These are phyloP conservation scores for Trametes sanguinea DNA, from an alignment of 768 basidiomycete species.

Conservation along the genomic window DNA sequence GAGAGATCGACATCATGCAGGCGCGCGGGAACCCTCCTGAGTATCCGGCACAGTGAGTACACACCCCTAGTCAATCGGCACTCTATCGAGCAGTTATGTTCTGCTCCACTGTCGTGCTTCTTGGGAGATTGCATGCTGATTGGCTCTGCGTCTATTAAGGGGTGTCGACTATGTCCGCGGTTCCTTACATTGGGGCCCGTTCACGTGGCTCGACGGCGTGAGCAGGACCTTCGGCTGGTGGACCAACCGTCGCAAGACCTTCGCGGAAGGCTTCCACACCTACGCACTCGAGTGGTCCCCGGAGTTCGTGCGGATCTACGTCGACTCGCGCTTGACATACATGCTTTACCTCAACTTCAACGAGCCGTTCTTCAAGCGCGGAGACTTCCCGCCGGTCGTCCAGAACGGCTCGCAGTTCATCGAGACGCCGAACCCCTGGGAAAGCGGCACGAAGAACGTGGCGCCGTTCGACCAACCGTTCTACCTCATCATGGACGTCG, in stretches of 20 bases:
- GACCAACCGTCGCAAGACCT: slow-evolving; percentile 65
- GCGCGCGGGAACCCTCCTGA: slow-evolving; percentile 51
- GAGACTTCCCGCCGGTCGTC: slow-evolving; percentile 65
- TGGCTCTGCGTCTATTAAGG: slow-evolving; percentile 22
- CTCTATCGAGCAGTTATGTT: slow-evolving; percentile 18
- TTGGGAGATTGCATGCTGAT: slow-evolving; percentile 10
- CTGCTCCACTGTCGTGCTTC: slow-evolving; percentile 18
- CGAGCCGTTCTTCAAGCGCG: slow-evolving; percentile 76
- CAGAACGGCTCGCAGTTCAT: slow-evolving; percentile 64
- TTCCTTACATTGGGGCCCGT: slow-evolving; percentile 52
- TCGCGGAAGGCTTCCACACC: slow-evolving; percentile 73
- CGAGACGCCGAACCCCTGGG: slow-evolving; percentile 74
- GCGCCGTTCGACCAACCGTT: slow-evolving; percentile 88
- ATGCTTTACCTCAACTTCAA: slow-evolving; percentile 72
- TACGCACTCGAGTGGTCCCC: slow-evolving; percentile 86
- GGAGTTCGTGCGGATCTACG: slow-evolving; percentile 81
- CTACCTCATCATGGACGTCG: slow-evolving; percentile 83
- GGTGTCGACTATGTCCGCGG: slow-evolving; percentile 47
- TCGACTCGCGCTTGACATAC: slow-evolving; percentile 77
- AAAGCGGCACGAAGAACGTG: slow-evolving; percentile 58
- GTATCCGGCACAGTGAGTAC: slow-evolving; percentile 46
- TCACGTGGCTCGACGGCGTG: slow-evolving; percentile 43
- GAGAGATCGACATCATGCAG: slow-evolving; percentile 73
- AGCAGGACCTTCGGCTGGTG: slow-evolving; percentile 80
- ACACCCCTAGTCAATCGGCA: neutral